These are phyloP conservation scores for Pistacia vera DNA, from an alignment of 345 rosid genomes.

Conservation along the genomic window DNA sequence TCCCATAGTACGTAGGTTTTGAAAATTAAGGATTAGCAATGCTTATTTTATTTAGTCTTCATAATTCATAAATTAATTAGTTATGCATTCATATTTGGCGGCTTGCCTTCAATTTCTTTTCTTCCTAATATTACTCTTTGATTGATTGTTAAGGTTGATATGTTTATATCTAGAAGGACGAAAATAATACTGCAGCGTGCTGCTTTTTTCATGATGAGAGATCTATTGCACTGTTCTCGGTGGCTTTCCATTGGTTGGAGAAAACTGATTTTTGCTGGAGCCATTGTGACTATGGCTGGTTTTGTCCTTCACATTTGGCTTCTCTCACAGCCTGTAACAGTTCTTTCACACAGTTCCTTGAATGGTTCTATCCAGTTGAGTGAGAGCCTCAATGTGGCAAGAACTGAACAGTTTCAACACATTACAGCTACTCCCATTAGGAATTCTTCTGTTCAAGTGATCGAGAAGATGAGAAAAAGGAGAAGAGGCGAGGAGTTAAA, in stretches of 20 bases:
- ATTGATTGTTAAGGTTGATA: constrained; percentile 11
- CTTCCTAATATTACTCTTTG: neutral
- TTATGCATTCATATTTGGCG: neutral
- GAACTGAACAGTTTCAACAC: constrained; percentile 30
- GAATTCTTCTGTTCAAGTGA: constrained; percentile 37
- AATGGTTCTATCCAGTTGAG: constrained; percentile 49
- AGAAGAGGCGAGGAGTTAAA: constrained; percentile 26
- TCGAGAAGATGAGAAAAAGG: constrained; percentile 17
- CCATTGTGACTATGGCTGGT: constrained; percentile 45
- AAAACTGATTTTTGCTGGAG: constrained; percentile 52
- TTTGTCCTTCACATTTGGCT: constrained; percentile 49
- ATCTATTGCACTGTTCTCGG: constrained; percentile 32
- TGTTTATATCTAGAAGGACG: constrained; percentile 16
- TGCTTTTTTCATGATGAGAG: constrained; percentile 33
- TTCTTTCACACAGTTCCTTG: constrained; percentile 27
- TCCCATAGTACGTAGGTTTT: too few species aligned
- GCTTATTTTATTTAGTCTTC: too few species aligned
- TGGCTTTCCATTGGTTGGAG: constrained; percentile 58
- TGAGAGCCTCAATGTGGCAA: constrained; percentile 38
- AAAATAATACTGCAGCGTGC: constrained; percentile 25
- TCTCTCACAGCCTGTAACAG: constrained; percentile 27
- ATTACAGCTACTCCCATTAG: constrained; percentile 30
- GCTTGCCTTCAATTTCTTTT: neutral
- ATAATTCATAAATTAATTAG: neutral
- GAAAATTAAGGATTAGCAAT: too few species aligned